Conservation (phyloP, 1,284 basidiomycete species). For the Cutaneotrichosporon curvatum region DNA sequence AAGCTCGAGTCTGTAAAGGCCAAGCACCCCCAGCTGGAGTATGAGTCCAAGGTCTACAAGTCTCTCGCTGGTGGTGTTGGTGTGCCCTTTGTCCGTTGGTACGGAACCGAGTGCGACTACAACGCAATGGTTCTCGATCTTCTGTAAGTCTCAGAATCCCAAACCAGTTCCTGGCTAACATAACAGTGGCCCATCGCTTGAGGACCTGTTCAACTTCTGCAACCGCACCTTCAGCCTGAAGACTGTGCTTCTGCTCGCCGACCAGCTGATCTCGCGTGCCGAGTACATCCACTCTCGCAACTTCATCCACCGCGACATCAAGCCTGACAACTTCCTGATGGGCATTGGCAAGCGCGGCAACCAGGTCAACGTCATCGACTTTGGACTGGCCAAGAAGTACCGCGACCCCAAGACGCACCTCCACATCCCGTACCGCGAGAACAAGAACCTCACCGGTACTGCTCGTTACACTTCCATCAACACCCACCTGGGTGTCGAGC, state of each 20-base stretch:
- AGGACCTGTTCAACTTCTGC: slow-evolving; percentile 99
- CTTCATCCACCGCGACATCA: slow-evolving; percentile 99
- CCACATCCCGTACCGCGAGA: slow-evolving; percentile 98
- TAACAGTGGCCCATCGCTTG: slow-evolving; percentile 74
- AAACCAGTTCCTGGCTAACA: not conserved
- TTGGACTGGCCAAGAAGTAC: slow-evolving; percentile 99
- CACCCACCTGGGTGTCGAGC: slow-evolving; percentile 95
- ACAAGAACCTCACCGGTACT: slow-evolving; percentile 98
- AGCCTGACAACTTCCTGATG: slow-evolving; percentile 99
- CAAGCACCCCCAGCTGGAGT: slow-evolving; percentile 99
- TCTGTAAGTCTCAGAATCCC: slow-evolving; percentile 48
- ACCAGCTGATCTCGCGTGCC: slow-evolving; percentile 96
- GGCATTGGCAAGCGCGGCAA: slow-evolving; percentile 99
- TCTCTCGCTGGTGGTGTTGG: slow-evolving; percentile 96
- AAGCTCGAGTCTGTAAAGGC: slow-evolving; percentile 99
- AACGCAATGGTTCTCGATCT: slow-evolving; percentile 99
- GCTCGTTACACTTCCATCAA: slow-evolving; percentile 99
- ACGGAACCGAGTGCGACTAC: slow-evolving; percentile 98
- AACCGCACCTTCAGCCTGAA: slow-evolving; percentile 97
- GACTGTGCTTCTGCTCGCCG: slow-evolving; percentile 92
- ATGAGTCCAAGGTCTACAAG: slow-evolving; percentile 96
- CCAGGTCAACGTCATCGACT: slow-evolving; percentile 99
- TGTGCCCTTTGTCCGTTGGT: slow-evolving; percentile 97
- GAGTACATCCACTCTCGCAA: slow-evolving; percentile 99
- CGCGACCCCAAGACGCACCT: slow-evolving; percentile 98